phyloP scores from a whole-genome alignment of 768 basidiomycete species.

The Xanthoconium purpureum region DNA sequence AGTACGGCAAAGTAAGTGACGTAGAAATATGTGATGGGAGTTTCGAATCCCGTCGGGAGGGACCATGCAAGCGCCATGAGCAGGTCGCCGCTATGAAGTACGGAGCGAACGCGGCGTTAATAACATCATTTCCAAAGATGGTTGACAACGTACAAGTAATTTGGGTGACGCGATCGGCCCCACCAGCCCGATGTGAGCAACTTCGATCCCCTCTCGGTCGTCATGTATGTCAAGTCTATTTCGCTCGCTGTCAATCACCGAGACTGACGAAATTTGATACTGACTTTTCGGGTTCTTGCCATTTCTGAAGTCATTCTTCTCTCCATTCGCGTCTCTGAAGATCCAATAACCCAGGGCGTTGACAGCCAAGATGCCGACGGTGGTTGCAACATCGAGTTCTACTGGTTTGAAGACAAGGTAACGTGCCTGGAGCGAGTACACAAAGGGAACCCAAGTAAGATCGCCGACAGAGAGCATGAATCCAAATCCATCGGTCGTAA shows the following conservation, averaged over 20 bases:
- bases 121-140: too few relatives aligned
- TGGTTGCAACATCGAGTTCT: slow-evolving; percentile 62
- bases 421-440: slow-evolving; percentile 89
- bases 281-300: slow-evolving; percentile 92
- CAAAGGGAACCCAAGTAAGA: slow-evolving; percentile 91
- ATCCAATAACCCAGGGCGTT: slow-evolving; percentile 84
- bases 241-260: background rate
- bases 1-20: slow-evolving; percentile 84
- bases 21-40: slow-evolving; percentile 96
- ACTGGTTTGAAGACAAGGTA: slow-evolving; percentile 89
- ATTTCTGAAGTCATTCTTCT: slow-evolving; percentile 95
- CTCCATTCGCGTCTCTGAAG: slow-evolving; percentile 83
- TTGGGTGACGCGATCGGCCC: slow-evolving; percentile 91
- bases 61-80: slow-evolving; percentile 93
- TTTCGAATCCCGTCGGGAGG: slow-evolving; percentile 85
- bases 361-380: slow-evolving; percentile 56
- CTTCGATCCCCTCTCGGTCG: slow-evolving; percentile 83
- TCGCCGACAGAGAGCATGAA: slow-evolving; percentile 97
- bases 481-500: slow-evolving; percentile 95
- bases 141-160: slow-evolving; percentile 62
- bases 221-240: slow-evolving; percentile 72
- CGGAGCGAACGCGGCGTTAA: background rate
- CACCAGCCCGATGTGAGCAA: slow-evolving; percentile 97
- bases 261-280: background rate
- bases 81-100: slow-evolving; percentile 63